Evolutionary conservation across 257 asterid genomes (phyloP).

Genomic region (Capsicum baccatum): DNA sequence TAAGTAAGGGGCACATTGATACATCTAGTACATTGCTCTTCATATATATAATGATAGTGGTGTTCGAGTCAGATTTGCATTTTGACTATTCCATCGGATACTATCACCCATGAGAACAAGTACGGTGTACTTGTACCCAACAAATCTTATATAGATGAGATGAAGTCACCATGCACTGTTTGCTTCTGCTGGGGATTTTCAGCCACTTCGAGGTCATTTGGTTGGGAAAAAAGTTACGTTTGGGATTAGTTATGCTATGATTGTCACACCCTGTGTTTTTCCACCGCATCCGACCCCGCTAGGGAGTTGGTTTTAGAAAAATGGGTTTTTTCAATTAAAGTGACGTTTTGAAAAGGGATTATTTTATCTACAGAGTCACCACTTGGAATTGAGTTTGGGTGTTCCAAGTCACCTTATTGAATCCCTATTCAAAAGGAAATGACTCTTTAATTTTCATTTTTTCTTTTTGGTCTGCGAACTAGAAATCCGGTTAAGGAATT

Average conservation of each 20-base stretch:
- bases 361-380: no score
- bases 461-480: no score
- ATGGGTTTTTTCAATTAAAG: no score
- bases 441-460: no score
- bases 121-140: not conserved
- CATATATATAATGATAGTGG: accelerated
- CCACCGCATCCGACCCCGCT: no score
- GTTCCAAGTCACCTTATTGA: no score
- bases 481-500: no score
- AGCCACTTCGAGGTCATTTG: not conserved
- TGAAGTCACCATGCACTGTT: not conserved
- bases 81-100: not conserved
- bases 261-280: not conserved
- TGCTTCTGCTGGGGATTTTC: not conserved
- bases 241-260: not conserved
- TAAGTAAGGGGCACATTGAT: not conserved
- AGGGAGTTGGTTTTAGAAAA: no score
- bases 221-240: not conserved
- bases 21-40: not conserved
- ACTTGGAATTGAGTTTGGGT: no score
- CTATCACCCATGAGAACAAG: not conserved
- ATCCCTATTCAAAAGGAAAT: no score
- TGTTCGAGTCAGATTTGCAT: not conserved
- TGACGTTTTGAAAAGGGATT: no score
- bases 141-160: not conserved